These are phyloP conservation scores for Ceriops decandra DNA, from an alignment of 345 rosid species.

Conservation along the genomic window DNA sequence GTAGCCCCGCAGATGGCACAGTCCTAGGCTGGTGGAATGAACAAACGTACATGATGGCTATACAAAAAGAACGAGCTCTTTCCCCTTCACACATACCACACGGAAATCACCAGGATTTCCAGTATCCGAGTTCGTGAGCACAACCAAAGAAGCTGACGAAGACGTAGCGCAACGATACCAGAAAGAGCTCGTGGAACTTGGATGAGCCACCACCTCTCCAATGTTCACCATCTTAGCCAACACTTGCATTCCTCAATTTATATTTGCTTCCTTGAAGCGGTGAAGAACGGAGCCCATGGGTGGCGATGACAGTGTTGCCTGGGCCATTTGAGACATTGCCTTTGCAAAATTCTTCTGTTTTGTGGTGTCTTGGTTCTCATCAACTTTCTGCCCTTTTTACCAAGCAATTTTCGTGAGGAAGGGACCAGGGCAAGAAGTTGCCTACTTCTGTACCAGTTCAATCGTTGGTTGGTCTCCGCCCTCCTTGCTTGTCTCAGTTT, in stretches of 20 bases:
- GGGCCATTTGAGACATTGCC: conserved; percentile 25
- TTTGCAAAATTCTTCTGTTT: conserved; percentile 39
- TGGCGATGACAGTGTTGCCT: not conserved
- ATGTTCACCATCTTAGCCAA: conserved; percentile 57
- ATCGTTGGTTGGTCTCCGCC: conserved; percentile 39
- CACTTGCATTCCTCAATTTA: conserved; percentile 57
- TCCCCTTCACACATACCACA: conserved; percentile 45
- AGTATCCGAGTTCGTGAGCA: conserved; percentile 48
- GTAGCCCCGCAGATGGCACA: conserved; percentile 59
- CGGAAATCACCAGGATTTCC: conserved; percentile 43
- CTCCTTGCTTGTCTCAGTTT: conserved; percentile 40
- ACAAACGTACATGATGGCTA: conserved; percentile 69
- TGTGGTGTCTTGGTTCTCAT: conserved; percentile 46
- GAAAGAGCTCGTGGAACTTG: conserved; percentile 68
- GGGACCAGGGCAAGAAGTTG: conserved; percentile 61
- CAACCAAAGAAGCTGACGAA: conserved; percentile 59
- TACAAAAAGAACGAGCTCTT: conserved; percentile 69
- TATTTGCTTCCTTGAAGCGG: conserved; percentile 32
- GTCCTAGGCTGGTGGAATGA: conserved; percentile 72
- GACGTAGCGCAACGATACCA: conserved; percentile 45
- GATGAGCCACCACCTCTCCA: conserved; percentile 46
- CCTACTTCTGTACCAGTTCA: conserved; percentile 40
- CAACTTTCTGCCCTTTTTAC: conserved; percentile 53
- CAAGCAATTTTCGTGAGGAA: conserved; percentile 51
- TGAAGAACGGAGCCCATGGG: conserved; percentile 10